These are phyloP conservation scores for Selaginella moellendorffii DNA, from an alignment of 75 land plant species.

Conservation along the genomic window DNA sequence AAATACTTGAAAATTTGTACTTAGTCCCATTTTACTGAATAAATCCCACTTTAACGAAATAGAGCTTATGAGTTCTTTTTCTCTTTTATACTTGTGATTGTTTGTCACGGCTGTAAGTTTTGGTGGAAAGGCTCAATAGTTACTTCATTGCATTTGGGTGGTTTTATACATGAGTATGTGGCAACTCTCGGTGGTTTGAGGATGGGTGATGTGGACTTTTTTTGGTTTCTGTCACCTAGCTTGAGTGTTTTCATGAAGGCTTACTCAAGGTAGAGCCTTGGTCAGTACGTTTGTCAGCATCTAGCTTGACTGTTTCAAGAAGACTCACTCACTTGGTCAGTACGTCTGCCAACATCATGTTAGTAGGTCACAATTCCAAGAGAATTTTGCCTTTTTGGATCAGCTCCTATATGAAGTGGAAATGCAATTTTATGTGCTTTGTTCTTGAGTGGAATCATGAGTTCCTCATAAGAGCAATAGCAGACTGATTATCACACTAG, in stretches of 20 bases:
- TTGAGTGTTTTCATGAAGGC: not conserved
- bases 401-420: not conserved
- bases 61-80: no score
- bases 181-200: not conserved
- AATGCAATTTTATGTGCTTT: not conserved
- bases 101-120: no score
- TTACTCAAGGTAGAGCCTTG: not conserved
- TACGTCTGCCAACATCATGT: not conserved
- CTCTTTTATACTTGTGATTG: no score
- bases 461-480: not conserved
- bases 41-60: no score
- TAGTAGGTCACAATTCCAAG: not conserved
- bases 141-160: not conserved
- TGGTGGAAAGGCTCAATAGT: not conserved
- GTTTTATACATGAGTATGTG: not conserved
- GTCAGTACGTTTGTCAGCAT: not conserved
- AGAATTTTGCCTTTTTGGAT: not conserved
- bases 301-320: not conserved
- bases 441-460: conserved; percentile 1
- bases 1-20: no score
- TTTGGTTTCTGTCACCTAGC: not conserved
- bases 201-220: not conserved
- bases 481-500: not conserved
- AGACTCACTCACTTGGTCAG: no score
- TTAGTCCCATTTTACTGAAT: no score